These are phyloP conservation scores for Penicillium psychrofluorescens DNA, from an alignment of 495 filamentous ascomycete species.

Conservation along the genomic window DNA sequence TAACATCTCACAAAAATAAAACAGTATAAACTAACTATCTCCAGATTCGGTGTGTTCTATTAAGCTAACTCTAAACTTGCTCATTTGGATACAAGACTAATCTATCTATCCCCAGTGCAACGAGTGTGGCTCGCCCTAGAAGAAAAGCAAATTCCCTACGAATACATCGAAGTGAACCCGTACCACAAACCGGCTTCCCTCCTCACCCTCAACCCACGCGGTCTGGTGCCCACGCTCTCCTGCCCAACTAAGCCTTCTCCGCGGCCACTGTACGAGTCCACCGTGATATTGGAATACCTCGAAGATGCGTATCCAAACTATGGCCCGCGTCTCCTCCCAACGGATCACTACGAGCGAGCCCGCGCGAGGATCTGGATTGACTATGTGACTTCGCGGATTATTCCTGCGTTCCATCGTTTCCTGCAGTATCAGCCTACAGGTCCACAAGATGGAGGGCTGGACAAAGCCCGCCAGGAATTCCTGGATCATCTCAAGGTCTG, in stretches of 20 bases:
- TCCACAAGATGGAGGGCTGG: conserved; percentile 21
- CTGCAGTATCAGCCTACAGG: conserved; percentile 49
- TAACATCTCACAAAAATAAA: neutral
- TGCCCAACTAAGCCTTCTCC: conserved; percentile 17
- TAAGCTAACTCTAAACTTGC: neutral
- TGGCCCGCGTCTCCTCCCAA: conserved; percentile 41
- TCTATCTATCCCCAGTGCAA: conserved; percentile 37
- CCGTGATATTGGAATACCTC: conserved; percentile 61
- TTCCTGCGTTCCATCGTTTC: conserved; percentile 57
- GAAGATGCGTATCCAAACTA: conserved; percentile 56
- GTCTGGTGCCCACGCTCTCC: conserved; percentile 59
- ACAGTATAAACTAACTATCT: conserved; percentile 3
- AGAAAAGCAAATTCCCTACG: conserved; percentile 64
- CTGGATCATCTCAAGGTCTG: conserved; percentile 45
- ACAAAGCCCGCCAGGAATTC: conserved; percentile 42
- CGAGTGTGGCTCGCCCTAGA: conserved; percentile 59
- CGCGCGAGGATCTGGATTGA: conserved; percentile 61
- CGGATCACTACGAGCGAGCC: conserved; percentile 50
- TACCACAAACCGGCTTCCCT: conserved; percentile 60
- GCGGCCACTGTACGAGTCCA: conserved; percentile 57
- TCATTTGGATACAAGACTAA: neutral
- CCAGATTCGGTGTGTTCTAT: conserved; percentile 20
- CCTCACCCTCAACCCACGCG: conserved; percentile 59
- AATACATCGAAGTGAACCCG: conserved; percentile 68
- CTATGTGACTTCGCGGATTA: conserved; percentile 54